These are phyloP conservation scores for Barnettozyma wickerhamii DNA, from an alignment of 805 yeast genomes.

Conservation along the genomic window DNA sequence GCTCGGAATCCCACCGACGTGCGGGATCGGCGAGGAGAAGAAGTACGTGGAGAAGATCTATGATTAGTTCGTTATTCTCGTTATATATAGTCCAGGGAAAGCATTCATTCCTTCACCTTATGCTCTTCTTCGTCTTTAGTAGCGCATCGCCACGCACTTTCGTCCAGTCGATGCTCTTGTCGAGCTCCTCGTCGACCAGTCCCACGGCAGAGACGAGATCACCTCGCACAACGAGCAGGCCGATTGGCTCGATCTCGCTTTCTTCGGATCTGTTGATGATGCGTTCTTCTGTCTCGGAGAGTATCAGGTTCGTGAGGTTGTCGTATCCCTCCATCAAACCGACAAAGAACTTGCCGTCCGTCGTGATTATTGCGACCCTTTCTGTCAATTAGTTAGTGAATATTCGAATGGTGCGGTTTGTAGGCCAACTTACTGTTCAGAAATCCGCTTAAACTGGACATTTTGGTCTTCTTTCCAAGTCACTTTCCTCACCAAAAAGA, in stretches of 20 bases:
- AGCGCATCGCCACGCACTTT: slow-evolving; percentile 23
- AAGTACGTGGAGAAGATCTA: slow-evolving; percentile 22
- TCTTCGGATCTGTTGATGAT: slow-evolving; percentile 36
- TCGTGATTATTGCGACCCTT: slow-evolving; percentile 50
- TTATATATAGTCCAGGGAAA: no score
- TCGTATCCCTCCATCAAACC: slow-evolving; percentile 59
- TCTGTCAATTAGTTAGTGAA: slow-evolving; percentile 25
- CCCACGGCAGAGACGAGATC: slow-evolving; percentile 57
- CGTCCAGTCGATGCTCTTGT: slow-evolving; percentile 33
- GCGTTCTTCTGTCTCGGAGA: slow-evolving; percentile 48
- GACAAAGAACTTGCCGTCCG: slow-evolving; percentile 49
- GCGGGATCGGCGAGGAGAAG: slow-evolving; percentile 31
- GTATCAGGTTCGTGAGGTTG: slow-evolving; percentile 55
- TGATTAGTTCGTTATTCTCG: no score
- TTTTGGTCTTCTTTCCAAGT: no score
- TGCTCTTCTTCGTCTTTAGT: slow-evolving; percentile 22
- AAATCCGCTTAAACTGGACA: slow-evolving; percentile 22
- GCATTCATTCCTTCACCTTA: slow-evolving; percentile 18
- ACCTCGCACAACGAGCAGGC: slow-evolving; percentile 53
- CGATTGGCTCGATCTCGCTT: slow-evolving; percentile 31
- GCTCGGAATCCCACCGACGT: slow-evolving; percentile 54
- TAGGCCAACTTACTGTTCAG: slow-evolving; percentile 18
- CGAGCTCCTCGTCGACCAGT: slow-evolving; percentile 40
- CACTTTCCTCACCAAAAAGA: no score
- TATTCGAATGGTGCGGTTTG: no score